These are phyloP conservation scores for Ganoderma lucidum DNA, from an alignment of 1,284 basidiomycete genomes.

Conservation along the genomic window DNA sequence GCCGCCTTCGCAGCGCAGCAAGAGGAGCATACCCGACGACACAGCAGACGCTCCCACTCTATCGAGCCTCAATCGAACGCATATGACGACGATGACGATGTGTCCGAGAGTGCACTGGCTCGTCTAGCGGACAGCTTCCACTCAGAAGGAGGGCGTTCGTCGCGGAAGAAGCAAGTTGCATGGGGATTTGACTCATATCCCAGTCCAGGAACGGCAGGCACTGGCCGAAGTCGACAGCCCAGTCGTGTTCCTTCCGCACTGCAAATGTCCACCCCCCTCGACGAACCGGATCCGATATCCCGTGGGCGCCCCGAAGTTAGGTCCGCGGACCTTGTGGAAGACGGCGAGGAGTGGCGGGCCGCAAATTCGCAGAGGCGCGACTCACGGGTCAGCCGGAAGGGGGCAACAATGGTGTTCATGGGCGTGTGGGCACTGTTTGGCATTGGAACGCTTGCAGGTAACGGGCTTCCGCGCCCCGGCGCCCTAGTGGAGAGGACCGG, in stretches of 20 bases:
- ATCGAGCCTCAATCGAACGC: constrained; percentile 32
- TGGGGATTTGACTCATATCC: constrained; percentile 70
- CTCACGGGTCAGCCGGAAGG: constrained; percentile 68
- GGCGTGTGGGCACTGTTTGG: constrained; percentile 75
- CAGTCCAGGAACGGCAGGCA: constrained; percentile 46
- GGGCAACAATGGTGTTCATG: constrained; percentile 77
- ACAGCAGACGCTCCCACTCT: constrained; percentile 29
- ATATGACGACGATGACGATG: constrained; percentile 56
- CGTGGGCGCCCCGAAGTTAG: constrained; percentile 59
- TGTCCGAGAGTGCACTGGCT: constrained; percentile 58
- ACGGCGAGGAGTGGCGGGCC: constrained; percentile 35
- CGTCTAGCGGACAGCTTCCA: constrained; percentile 74
- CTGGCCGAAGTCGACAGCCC: constrained; percentile 45
- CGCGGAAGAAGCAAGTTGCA: constrained; percentile 61
- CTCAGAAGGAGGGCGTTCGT: constrained; percentile 64
- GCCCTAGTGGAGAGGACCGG: constrained; percentile 39
- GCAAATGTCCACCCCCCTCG: constrained; percentile 41
- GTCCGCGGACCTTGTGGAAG: constrained; percentile 22
- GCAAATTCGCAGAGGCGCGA: constrained; percentile 41
- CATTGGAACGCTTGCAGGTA: constrained; percentile 57
- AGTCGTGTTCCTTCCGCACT: constrained; percentile 42
- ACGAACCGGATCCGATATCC: constrained; percentile 38
- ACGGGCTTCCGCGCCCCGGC: constrained; percentile 36
- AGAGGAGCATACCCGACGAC: constrained; percentile 49
- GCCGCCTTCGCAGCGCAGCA: constrained; percentile 71